Evolutionary conservation across 805 yeast genomes (phyloP), one percentile per base, ranked within the genome.

Genomic region (Komagataella pastoris): DNA sequence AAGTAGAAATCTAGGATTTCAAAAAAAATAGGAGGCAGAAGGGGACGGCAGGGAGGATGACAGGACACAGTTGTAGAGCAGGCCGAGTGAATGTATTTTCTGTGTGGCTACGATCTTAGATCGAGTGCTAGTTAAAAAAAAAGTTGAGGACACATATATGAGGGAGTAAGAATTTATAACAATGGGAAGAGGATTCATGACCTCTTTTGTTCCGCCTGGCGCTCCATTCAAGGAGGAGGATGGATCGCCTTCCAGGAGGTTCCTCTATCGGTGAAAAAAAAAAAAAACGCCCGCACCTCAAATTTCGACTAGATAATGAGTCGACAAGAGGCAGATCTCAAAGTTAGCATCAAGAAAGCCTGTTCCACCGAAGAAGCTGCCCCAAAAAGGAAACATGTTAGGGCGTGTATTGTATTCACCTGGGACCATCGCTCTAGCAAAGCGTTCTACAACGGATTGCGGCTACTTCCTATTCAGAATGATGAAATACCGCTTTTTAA

Each of bases 361-460:
- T 85, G 95, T 53, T 82, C 84, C 23, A 56, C 77, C 17, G 97
- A 89, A 23, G 97, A 89, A 62, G 76, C 85, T 3, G 95, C 97
- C 0, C 97, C 99, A 1, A 91, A 91, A 66, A 75, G 99, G 58
- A 91, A 91, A 65, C 99, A 91, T 67, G 98, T 91, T 5, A 75
- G 99, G 61, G 88, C 95, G 1, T 88, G 97, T 70, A 90, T 90
- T 54, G 96, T 91, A 44, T 90, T 84, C 66, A 88, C 97, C 0
- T 91, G 97, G 97, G 99, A 93, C 66, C 91, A 88, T 61, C 84
- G 85, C 63, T 80, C 88, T 45, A 81, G 95, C 3, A 75, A 80
- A 53, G 87, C 86, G 7, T 86, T 90, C 60, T 91, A 97, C 91
- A 81, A 85, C 59, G 81, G 83, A 1, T 71, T 91, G 55, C 88